Evolutionary conservation across 179 eudicot genomes (phyloP).

Genomic region (Spergularia azorica): DNA sequence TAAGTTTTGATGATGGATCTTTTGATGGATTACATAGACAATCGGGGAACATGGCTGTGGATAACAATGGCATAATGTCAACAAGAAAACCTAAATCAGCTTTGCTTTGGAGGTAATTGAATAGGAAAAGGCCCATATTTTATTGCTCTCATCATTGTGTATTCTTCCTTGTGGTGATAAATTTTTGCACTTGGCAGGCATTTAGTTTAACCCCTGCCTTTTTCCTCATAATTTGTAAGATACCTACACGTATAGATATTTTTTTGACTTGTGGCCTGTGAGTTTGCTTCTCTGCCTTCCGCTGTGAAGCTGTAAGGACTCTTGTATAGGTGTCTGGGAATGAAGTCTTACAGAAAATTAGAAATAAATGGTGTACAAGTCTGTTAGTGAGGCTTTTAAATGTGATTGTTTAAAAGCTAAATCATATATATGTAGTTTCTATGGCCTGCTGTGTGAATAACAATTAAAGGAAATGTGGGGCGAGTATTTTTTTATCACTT

Average conservation of each 20-base stretch:
- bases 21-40: constrained; percentile 46
- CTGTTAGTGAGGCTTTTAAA: not conserved
- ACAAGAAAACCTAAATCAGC: constrained; percentile 76
- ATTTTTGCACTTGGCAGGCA: not conserved
- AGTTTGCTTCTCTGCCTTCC: not conserved
- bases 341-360: not conserved
- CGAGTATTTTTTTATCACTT: not conserved
- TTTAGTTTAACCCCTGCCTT: not conserved
- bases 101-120: constrained; percentile 84
- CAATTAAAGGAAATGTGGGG: too few species aligned
- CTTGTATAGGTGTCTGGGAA: not conserved
- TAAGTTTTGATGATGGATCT: constrained; percentile 46
- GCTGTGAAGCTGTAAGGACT: not conserved
- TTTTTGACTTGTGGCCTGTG: not conserved
- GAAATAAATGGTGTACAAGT: not conserved
- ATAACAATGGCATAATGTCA: constrained; percentile 44
- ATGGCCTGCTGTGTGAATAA: not conserved
- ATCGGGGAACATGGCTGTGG: constrained; percentile 39
- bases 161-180: not conserved
- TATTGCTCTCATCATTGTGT: not conserved
- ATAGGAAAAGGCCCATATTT: not conserved
- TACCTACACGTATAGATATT: not conserved
- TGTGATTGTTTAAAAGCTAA: not conserved
- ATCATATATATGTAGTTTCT: constrained; percentile 1
- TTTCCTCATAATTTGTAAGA: not conserved